phyloP scores from a whole-genome alignment of 164 flowering plant species.

The Magnolia kwangsiensis region DNA sequence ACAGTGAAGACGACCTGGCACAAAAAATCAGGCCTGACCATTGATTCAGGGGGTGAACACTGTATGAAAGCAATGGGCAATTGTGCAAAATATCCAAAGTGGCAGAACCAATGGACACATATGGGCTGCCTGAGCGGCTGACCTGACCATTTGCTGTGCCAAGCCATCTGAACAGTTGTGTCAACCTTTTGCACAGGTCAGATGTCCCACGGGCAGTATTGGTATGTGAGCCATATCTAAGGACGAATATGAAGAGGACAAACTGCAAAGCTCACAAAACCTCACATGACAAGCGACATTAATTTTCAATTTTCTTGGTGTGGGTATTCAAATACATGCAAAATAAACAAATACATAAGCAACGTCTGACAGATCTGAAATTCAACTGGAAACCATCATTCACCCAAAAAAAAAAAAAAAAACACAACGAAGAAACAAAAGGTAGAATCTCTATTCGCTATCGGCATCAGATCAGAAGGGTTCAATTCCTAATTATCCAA shows the following conservation, averaged over 20 bases:
- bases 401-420: background rate
- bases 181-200: background rate
- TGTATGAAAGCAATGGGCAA: no score
- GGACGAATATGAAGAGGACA: background rate
- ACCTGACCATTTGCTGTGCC: background rate
- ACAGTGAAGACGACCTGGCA: background rate
- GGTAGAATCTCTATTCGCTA: background rate
- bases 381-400: background rate
- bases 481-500: background rate
- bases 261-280: background rate
- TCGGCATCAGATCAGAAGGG: background rate
- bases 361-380: slow-evolving; percentile 1
- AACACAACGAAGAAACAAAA: background rate
- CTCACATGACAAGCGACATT: background rate
- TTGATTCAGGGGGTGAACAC: no score
- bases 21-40: background rate
- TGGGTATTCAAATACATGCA: background rate
- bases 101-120: background rate
- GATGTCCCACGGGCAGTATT: background rate
- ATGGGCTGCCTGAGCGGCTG: background rate
- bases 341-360: background rate
- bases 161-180: background rate
- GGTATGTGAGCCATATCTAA: background rate
- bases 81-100: background rate
- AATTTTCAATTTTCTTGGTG: background rate